These are phyloP conservation scores for Tremellales sp. DNA, from an alignment of 1,284 basidiomycete species.

Conservation along the genomic window DNA sequence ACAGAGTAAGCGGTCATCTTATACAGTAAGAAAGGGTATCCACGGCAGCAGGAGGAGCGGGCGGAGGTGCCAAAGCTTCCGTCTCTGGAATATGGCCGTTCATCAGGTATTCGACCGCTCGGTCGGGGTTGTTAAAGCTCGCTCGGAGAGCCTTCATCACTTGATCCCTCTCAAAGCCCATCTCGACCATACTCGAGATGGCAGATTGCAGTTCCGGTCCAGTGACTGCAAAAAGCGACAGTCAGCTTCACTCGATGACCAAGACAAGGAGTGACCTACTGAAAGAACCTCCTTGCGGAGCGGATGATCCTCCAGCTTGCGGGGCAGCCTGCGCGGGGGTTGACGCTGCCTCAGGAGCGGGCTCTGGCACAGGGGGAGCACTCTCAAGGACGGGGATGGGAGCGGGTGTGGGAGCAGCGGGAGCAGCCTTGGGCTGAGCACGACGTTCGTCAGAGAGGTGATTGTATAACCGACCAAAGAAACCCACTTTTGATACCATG, in stretches of 20 bases:
- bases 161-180: conserved; percentile 89
- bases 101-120: conserved; percentile 88
- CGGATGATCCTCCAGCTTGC: conserved; percentile 18
- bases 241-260: conserved; percentile 5
- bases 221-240: conserved; percentile 53
- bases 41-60: conserved; percentile 51
- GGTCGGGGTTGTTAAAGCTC: conserved; percentile 96
- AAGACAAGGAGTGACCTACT: conserved; percentile 17
- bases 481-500: conserved; percentile 89
- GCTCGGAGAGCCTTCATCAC: conserved; percentile 84
- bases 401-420: conserved; percentile 47
- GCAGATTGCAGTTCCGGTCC: conserved; percentile 70
- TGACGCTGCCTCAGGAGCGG: conserved; percentile 45
- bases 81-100: conserved; percentile 43
- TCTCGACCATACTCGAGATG: conserved; percentile 79
- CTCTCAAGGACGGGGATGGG: conserved; percentile 40
- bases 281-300: conserved; percentile 29
- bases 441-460: conserved; percentile 1
- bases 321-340: conserved; percentile 45
- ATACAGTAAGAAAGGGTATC: conserved; percentile 16
- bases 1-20: neutral
- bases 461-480: neutral
- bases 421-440: conserved; percentile 45
- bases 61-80: conserved; percentile 16
- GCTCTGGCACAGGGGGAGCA: conserved; percentile 33